Evolutionary conservation across 2,329 filamentous ascomycete species (phyloP), one percentile per base, ranked within the genome.

Genomic region (Fusarium proliferatum): DNA sequence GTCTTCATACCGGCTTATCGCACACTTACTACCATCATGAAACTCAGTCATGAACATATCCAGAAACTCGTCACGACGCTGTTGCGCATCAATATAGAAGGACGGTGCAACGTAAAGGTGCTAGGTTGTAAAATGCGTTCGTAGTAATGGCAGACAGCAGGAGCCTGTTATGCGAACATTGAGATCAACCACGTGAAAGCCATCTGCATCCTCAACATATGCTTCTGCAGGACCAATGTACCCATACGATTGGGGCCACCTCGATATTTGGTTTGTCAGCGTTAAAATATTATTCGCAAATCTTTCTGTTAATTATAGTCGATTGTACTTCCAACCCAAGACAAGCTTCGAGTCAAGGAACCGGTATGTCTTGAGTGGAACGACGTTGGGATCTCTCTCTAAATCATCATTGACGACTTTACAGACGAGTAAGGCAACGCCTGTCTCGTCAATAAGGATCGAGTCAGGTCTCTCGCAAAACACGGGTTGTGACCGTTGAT

Each of bases 341-440:
- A 76, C 80, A 11, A 76, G 80, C 71, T 83, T 83, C 41, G 79
- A 80, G 67, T 82, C 82, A 55, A 84, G 71, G 23, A 78, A 78
- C 79, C 81, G 82, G 51, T 82, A 79, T 5, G 73, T 80, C 48
- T 83, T 80, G 5, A 78, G 68, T 7, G 73, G 67, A 9, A 82
- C 70, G 11, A 79, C 63, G 7, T 81, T 74, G 13, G 76, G 69
- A 38, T 80, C 77, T 3, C 43, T 48, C 41, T 82, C 76, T 2
- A 82, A 69, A 10, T 74, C 76, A 52, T 83, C 81, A 5, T 80
- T 68, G 19, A 70, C 39, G 73, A 63, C 33, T 49, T 75, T 69
- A 53, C 68, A 61, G 11, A 64, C 77, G 13, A 83, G 58, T 10
- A 72, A 49, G 36, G 81, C 79, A 55, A 82, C 80, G 3, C 64